Evolutionary conservation across 768 basidiomycete genomes (phyloP).

Genomic region (Boletus barrowsii): DNA sequence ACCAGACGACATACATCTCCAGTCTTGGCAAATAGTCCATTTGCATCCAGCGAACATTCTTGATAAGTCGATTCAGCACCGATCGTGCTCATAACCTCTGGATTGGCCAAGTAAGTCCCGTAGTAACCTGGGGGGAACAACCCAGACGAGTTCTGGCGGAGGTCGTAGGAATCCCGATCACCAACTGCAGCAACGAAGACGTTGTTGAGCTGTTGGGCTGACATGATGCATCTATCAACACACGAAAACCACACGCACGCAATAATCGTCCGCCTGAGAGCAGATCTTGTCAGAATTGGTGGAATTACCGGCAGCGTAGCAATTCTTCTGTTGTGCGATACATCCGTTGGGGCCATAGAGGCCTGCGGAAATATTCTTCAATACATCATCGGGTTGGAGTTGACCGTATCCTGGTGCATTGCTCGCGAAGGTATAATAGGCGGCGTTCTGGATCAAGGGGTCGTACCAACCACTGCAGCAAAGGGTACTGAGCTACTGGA

Average conservation of each 20-base stretch:
- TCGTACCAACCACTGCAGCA: conserved; percentile 59
- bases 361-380: conserved; percentile 44
- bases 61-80: conserved; percentile 49
- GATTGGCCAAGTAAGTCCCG: conserved; percentile 40
- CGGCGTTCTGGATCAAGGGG: conserved; percentile 58
- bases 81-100: conserved; percentile 40
- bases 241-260: conserved; percentile 37
- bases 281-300: conserved; percentile 49
- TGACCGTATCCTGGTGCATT: conserved; percentile 67
- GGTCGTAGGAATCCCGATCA: conserved; percentile 51
- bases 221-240: background rate
- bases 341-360: conserved; percentile 52
- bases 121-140: conserved; percentile 59
- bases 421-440: conserved; percentile 57
- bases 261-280: conserved; percentile 48
- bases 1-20: conserved; percentile 49
- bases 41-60: conserved; percentile 44
- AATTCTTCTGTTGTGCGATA: conserved; percentile 49
- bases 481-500: background rate
- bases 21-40: conserved; percentile 42
- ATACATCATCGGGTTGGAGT: conserved; percentile 46
- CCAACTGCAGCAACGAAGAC: conserved; percentile 52
- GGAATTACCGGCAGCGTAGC: conserved; percentile 52
- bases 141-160: conserved; percentile 52
- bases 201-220: conserved; percentile 37